Evolutionary conservation across 257 asterid species (phyloP).

Genomic region (Echites panduratus): DNA sequence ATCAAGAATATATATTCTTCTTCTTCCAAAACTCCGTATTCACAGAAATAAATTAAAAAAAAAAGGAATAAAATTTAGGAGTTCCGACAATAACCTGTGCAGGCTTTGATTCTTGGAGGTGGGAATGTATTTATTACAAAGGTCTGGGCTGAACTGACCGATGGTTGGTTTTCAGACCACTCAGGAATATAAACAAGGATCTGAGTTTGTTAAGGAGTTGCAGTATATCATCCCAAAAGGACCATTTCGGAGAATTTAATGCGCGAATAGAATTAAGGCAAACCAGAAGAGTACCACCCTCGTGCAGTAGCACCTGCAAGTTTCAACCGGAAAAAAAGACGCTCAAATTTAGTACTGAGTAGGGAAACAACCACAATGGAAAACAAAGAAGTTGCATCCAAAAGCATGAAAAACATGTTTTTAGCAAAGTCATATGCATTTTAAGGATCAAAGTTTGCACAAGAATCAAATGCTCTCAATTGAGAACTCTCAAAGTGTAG

Average conservation of each 20-base stretch:
- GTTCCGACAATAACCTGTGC: too few species aligned
- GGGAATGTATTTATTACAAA: not conserved
- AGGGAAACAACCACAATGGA: not conserved
- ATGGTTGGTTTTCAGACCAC: conserved; percentile 23
- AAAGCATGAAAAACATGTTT: not conserved
- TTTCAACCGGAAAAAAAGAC: not conserved
- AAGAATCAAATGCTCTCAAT: not conserved
- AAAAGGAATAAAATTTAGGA: not conserved
- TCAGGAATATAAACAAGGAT: conserved; percentile 19
- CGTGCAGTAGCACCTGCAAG: conserved; percentile 85
- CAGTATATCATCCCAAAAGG: conserved; percentile 53
- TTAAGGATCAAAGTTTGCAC: not conserved
- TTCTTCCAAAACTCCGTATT: not conserved
- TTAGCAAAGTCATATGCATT: not conserved
- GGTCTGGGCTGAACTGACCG: conserved; percentile 6
- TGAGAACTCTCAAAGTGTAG: not conserved
- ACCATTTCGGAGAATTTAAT: conserved; percentile 72
- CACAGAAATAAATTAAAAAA: not conserved
- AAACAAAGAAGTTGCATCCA: not conserved
- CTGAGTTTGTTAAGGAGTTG: conserved; percentile 35
- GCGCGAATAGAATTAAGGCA: conserved; percentile 94
- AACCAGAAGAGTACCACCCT: conserved; percentile 93
- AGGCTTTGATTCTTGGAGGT: not conserved
- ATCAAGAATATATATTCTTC: not conserved
- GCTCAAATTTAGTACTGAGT: not conserved